Base-by-base conservation (phyloP, 2,329 filamentous ascomycete genomes). In the Alternaria triticina region DNA sequence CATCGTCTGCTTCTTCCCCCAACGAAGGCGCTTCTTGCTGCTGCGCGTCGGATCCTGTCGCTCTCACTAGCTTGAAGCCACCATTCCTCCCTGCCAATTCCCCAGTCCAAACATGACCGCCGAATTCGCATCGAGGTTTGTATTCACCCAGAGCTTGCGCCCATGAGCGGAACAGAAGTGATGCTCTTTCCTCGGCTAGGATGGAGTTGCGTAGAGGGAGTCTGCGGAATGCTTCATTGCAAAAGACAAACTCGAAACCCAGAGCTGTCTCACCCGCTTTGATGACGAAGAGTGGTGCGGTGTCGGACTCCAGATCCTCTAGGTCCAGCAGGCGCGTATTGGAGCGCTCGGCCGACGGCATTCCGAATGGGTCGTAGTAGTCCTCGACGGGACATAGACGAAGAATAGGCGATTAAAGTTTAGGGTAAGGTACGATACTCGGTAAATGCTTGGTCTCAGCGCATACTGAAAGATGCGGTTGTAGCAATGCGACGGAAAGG, bases 81-180 rank as follows among this genome's bases (percentile, higher is more conserved):
- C 60, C 55, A 15, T 63, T 55, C 3, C 23, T 58, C 6, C 72
- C 70, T 8, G 70, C 63, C 13, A 67, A 20, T 20, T 69, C 54
- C 15, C 71, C 63, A 9, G 44, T 57, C 75, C 74, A 77, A 22
- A 54, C 60, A 9, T 47, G 59, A 43, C 57, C 54, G 6, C 33
- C 62, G 22, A 76, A 74, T 6, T 68, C 59, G 55, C 71, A 58
- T 6, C 54, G 46, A 6, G 52, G 60, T 1, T 67, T 65, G 50
- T 61, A 71, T 20, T 57, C 49, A 8, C 63, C 54, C 4, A 73
- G 25, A 5, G 74, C 73, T 33, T 74, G 70, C 10, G 68, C 54
- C 74, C 75, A 77, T 5, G 74, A 70, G 45, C 71, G 66, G 54
- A 77, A 78, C 6, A 73, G 64, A 4, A 73, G 60, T 15, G 71